Percentiles rank a stretch among this genome's conserved stretches.
Evolutionary conservation across 495 filamentous ascomycete species (phyloP).

Genomic region (Aspergillus hancockii): DNA sequence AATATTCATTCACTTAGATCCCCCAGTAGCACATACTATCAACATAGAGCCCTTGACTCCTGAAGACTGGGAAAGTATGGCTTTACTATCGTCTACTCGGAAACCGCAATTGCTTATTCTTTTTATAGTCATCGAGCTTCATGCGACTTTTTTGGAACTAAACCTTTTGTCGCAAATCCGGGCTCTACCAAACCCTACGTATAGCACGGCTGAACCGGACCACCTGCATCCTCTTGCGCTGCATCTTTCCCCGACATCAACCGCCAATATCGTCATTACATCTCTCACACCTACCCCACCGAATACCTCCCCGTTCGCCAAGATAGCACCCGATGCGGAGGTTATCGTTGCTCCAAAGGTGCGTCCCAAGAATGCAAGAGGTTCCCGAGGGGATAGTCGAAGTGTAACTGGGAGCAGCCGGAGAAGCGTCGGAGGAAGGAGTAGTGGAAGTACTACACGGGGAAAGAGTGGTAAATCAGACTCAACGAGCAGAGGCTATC

Average conservation of each 20-base stretch:
- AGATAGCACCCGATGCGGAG: constrained; percentile 90
- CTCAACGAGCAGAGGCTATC: constrained; percentile 56
- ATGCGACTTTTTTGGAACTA: constrained; percentile 90
- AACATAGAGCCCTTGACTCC: constrained; percentile 94
- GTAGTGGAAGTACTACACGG: constrained; percentile 65
- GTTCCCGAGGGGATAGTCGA: constrained; percentile 57
- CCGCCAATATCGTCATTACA: constrained; percentile 83
- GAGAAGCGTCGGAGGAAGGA: constrained; percentile 71
- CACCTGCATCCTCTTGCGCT: constrained; percentile 79
- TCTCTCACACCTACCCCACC: constrained; percentile 74
- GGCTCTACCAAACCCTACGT: constrained; percentile 82
- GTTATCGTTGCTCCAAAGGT: constrained; percentile 95
- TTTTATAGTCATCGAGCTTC: constrained; percentile 80
- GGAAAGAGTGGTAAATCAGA: constrained; percentile 59
- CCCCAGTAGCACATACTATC: constrained; percentile 84
- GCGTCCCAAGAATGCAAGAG: constrained; percentile 58
- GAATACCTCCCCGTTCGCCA: constrained; percentile 75
- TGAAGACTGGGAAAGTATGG: constrained; percentile 87
- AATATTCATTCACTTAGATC: constrained; percentile 79
- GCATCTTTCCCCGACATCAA: constrained; percentile 93
- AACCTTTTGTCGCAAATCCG: constrained; percentile 93
- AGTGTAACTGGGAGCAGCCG: constrained; percentile 71
- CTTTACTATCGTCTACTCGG: neutral
- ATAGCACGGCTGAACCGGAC: constrained; percentile 48
- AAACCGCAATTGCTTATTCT: constrained; percentile 9